phyloP scores from a whole-genome alignment of 257 asterid genomes.

The Solanum virginianum region DNA sequence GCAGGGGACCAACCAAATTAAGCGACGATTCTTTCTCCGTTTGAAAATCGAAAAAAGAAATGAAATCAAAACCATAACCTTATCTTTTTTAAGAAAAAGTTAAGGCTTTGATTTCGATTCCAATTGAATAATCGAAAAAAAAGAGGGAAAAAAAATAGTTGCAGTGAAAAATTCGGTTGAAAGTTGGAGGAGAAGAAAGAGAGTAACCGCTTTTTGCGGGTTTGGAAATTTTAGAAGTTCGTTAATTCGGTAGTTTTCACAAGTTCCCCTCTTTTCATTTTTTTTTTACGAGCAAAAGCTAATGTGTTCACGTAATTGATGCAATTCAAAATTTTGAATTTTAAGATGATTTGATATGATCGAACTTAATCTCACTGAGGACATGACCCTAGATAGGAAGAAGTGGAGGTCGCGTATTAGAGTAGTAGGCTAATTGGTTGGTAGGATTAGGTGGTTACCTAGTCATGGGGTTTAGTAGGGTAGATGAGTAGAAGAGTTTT shows the following conservation, averaged over 20 bases:
- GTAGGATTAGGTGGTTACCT: too few species aligned
- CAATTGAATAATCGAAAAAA: not conserved
- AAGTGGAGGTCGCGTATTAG: too few species aligned
- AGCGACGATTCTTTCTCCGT: not conserved
- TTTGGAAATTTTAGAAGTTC: not conserved
- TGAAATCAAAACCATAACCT: not conserved
- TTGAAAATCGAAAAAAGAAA: not conserved
- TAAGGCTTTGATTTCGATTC: not conserved
- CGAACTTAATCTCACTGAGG: too few species aligned
- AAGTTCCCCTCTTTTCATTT: not conserved
- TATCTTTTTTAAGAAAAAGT: too few species aligned
- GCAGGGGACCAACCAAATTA: too few species aligned
- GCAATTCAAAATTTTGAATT: not conserved
- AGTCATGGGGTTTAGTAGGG: too few species aligned
- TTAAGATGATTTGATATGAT: not conserved
- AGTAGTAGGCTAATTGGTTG: too few species aligned
- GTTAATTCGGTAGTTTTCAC: not conserved
- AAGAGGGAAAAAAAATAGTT: not conserved
- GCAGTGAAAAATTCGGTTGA: not conserved
- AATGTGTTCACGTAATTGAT: fast-evolving
- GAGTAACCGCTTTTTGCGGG: not conserved
- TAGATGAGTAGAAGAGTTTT: too few species aligned
- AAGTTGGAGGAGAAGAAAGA: not conserved
- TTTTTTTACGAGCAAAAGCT: not conserved
- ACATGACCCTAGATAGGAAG: too few species aligned